A percentile compares a stretch with the other conserved stretches of the same genome.
Conservation (phyloP, 805 yeast species). For the Saccharomycopsis fermentans region DNA sequence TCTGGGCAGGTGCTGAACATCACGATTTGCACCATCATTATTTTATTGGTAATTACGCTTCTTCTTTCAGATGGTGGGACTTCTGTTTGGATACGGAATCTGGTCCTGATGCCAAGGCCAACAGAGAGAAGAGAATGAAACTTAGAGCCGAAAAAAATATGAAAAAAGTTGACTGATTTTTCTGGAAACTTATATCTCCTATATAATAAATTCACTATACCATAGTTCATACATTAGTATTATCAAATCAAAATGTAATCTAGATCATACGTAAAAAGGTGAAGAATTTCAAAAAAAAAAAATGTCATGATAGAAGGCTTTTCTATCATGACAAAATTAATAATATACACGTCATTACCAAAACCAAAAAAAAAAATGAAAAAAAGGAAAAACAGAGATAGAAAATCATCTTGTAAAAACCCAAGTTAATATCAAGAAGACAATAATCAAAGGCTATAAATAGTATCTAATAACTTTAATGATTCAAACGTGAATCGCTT, state of each 20-base stretch:
- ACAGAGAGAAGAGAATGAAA: slow-evolving; percentile 59
- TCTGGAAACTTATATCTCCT: not conserved
- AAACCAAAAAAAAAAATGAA: no score
- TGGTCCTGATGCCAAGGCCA: slow-evolving; percentile 67
- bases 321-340: no score
- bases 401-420: no score
- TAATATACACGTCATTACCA: no score
- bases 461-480: no score
- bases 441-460: not conserved
- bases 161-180: slow-evolving; percentile 17
- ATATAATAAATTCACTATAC: not conserved
- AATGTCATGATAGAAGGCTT: no score
- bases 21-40: slow-evolving; percentile 96
- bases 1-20: slow-evolving; percentile 99
- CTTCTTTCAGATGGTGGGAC: slow-evolving; percentile 96
- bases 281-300: no score
- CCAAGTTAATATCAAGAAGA: no score
- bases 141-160: slow-evolving; percentile 40
- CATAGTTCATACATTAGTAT: no score
- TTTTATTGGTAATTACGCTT: slow-evolving; percentile 91
- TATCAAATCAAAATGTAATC: not conserved
- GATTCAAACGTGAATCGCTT: not conserved
- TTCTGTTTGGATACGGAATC: slow-evolving; percentile 80
- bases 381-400: no score
- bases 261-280: not conserved